These are phyloP conservation scores for Fusarium hostae DNA, from an alignment of 2,329 filamentous ascomycete species.

Conservation along the genomic window DNA sequence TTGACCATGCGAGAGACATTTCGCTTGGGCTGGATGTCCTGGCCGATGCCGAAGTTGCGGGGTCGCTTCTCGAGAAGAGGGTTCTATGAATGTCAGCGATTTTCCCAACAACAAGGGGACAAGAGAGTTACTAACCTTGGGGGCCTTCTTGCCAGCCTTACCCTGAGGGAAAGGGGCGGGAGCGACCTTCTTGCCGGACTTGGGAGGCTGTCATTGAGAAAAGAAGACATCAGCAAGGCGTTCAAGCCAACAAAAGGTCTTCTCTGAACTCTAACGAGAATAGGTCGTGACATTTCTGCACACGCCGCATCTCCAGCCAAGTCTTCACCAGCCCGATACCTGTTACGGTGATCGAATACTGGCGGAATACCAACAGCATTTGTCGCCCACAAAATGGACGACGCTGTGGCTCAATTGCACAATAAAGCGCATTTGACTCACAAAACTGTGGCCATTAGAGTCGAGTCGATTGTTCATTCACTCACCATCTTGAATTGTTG, in stretches of 20 bases:
- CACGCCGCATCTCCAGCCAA: constrained; percentile 70
- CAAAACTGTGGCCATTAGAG: constrained; percentile 55
- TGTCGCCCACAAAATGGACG: constrained; percentile 41
- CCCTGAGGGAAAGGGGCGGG: constrained; percentile 95
- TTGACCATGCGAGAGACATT: constrained; percentile 99
- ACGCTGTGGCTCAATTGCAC: constrained; percentile 50
- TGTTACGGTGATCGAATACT: constrained; percentile 38
- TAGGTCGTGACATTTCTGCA: constrained; percentile 66
- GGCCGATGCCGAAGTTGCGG: constrained; percentile 98
- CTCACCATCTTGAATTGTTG: constrained; percentile 57
- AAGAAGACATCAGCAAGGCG: constrained; percentile 96
- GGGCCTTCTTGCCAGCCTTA: constrained; percentile 95
- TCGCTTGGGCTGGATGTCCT: constrained; percentile 96
- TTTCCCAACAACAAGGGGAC: not conserved
- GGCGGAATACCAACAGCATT: constrained; percentile 51
- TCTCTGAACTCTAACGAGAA: constrained; percentile 94
- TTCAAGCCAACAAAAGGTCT: constrained; percentile 79
- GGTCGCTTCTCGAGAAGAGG: constrained; percentile 98
- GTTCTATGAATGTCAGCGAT: constrained; percentile 70
- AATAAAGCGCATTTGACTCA: constrained; percentile 49
- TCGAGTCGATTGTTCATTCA: constrained; percentile 46
- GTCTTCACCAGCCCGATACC: constrained; percentile 62
- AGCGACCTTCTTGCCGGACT: constrained; percentile 97
- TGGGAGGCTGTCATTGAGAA: constrained; percentile 99
- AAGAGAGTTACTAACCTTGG: constrained; percentile 78